Percentiles rank a stretch among this genome's conserved stretches.
phyloP scores from a whole-genome alignment of 2,329 filamentous ascomycete genomes.

The Reticulascus tulasneorum region DNA sequence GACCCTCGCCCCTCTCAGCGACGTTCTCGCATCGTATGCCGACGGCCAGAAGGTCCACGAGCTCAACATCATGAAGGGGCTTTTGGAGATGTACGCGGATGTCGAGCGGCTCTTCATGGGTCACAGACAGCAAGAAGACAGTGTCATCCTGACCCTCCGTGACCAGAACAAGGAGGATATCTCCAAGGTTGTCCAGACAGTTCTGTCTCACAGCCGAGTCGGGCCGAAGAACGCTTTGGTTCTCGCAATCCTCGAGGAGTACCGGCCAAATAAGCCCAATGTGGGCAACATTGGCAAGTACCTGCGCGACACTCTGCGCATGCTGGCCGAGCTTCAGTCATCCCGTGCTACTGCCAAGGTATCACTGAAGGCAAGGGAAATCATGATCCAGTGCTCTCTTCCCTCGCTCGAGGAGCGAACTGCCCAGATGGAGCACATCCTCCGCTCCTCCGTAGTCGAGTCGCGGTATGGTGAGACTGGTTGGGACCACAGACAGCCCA shows the following conservation, averaged over 20 bases:
- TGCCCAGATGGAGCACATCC: conserved; percentile 96
- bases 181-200: conserved; percentile 76
- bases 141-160: conserved; percentile 87
- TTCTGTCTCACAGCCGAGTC: conserved; percentile 90
- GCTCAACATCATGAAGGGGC: conserved; percentile 71
- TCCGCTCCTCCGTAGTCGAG: conserved; percentile 91
- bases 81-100: conserved; percentile 78
- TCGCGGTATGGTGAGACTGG: conserved; percentile 97
- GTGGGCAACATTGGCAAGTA: conserved; percentile 85
- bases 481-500: conserved; percentile 93
- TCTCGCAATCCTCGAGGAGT: conserved; percentile 87
- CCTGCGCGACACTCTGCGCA: conserved; percentile 76
- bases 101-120: conserved; percentile 87
- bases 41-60: conserved; percentile 92
- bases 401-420: conserved; percentile 94
- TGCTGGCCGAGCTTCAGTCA: conserved; percentile 86
- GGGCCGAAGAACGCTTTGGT: conserved; percentile 92
- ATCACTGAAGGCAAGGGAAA: conserved; percentile 91
- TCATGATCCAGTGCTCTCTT: conserved; percentile 94
- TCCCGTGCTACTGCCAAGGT: conserved; percentile 84
- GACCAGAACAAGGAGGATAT: conserved; percentile 96
- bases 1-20: conserved; percentile 70
- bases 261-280: conserved; percentile 89
- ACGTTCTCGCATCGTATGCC: conserved; percentile 73
- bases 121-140: conserved; percentile 81